A percentile compares a stretch with the other conserved stretches of the same genome.
Evolutionary conservation across 768 basidiomycete genomes (phyloP).

Genomic region (Lyophyllum decastes): DNA sequence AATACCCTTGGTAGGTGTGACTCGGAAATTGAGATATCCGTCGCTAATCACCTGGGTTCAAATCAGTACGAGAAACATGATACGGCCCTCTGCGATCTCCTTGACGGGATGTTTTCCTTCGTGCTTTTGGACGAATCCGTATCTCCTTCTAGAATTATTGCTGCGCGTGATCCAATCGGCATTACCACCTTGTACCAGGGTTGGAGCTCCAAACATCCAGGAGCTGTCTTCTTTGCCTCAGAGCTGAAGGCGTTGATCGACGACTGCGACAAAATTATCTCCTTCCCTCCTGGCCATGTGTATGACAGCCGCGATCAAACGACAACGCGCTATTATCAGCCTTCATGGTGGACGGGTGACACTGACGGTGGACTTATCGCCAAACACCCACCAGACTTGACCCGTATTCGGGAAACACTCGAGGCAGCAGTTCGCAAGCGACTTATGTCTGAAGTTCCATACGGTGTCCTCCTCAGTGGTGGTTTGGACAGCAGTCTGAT

Average conservation of each 20-base stretch:
- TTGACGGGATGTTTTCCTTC: slow-evolving; percentile 99
- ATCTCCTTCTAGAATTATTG: slow-evolving; percentile 87
- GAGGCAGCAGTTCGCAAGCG: slow-evolving; percentile 94
- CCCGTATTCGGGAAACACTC: slow-evolving; percentile 72
- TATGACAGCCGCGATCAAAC: slow-evolving; percentile 85
- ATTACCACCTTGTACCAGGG: slow-evolving; percentile 99
- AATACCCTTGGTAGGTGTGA: slow-evolving; percentile 73
- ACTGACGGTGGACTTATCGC: slow-evolving; percentile 63
- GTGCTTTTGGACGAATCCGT: slow-evolving; percentile 93
- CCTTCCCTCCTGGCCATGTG: slow-evolving; percentile 97
- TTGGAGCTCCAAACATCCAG: slow-evolving; percentile 82
- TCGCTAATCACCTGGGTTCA: not conserved
- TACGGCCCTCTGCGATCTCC: slow-evolving; percentile 71
- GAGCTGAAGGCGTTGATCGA: slow-evolving; percentile 91
- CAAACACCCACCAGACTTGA: slow-evolving; percentile 61
- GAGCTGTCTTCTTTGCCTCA: slow-evolving; percentile 88
- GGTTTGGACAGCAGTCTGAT: slow-evolving; percentile 96
- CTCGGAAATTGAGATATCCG: not conserved
- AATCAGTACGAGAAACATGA: slow-evolving; percentile 81
- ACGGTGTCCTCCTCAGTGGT: slow-evolving; percentile 93
- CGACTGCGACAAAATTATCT: slow-evolving; percentile 92
- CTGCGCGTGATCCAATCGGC: slow-evolving; percentile 95
- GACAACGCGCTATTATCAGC: slow-evolving; percentile 83
- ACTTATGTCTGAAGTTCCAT: slow-evolving; percentile 98
- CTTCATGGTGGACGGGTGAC: slow-evolving; percentile 90